These are phyloP conservation scores for Fusarium incarnatum DNA, from an alignment of 2,329 filamentous ascomycete species.

Conservation along the genomic window DNA sequence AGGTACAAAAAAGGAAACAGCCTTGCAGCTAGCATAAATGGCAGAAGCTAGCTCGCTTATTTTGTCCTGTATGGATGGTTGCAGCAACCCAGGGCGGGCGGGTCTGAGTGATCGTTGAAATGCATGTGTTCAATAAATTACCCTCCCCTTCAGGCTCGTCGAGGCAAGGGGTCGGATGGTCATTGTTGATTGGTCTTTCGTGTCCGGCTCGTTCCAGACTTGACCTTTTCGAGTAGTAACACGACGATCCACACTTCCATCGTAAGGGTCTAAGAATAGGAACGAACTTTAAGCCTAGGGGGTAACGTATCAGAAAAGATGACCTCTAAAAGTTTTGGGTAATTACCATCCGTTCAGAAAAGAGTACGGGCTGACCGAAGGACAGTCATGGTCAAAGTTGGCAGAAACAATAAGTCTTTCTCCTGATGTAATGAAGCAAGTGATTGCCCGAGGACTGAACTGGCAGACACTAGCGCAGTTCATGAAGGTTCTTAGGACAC, in stretches of 20 bases:
- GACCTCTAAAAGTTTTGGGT: neutral
- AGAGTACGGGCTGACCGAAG: neutral
- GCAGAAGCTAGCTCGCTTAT: neutral
- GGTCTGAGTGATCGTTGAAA: conserved; percentile 25
- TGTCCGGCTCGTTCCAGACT: conserved; percentile 15
- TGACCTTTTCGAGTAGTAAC: conserved; percentile 15
- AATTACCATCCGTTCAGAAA: neutral
- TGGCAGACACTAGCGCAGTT: neutral
- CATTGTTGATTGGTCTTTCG: conserved; percentile 39
- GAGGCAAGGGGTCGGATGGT: conserved; percentile 32
- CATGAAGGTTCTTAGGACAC: neutral
- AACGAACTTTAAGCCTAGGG: conserved; percentile 1
- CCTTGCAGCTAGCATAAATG: neutral
- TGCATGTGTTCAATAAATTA: conserved; percentile 37
- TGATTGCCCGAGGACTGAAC: neutral
- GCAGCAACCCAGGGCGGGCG: conserved; percentile 35
- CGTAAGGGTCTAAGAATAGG: conserved; percentile 26
- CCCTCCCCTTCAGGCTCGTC: conserved; percentile 8
- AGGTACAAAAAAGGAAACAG: neutral
- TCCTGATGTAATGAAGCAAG: neutral
- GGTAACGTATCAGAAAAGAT: neutral
- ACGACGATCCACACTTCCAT: conserved; percentile 24
- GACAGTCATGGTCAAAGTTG: neutral
- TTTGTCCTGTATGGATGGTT: neutral
- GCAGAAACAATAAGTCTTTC: neutral